These are phyloP conservation scores for Castanospermum australe DNA, from an alignment of 306 rosid genomes.

Conservation along the genomic window DNA sequence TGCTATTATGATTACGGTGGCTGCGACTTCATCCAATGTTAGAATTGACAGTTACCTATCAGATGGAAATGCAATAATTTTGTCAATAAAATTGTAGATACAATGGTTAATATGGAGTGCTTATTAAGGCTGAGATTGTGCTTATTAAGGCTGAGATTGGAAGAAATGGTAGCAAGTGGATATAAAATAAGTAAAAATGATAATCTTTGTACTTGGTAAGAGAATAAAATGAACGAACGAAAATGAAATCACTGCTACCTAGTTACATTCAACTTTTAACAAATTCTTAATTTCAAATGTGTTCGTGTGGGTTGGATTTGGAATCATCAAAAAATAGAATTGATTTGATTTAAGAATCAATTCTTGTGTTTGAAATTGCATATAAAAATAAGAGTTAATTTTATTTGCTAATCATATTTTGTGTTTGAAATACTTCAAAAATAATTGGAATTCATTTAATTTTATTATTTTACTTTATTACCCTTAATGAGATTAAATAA, in stretches of 20 bases:
- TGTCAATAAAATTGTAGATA: not conserved
- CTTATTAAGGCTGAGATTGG: not conserved
- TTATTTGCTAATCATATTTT: no score
- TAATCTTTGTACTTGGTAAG: not conserved
- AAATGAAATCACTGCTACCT: not conserved
- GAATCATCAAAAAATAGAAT: no score
- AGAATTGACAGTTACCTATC: not conserved
- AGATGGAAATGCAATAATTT: not conserved
- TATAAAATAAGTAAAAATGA: not conserved
- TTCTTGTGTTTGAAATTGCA: no score
- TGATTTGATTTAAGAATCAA: no score
- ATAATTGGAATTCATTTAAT: no score
- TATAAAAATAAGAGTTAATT: no score
- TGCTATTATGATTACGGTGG: constrained; percentile 7
- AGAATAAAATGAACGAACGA: no score
- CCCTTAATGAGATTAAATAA: no score
- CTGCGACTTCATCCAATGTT: not conserved
- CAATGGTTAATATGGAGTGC: not conserved
- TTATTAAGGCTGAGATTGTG: not conserved
- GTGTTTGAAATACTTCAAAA: no score
- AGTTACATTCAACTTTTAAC: not conserved
- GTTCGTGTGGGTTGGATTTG: no score
- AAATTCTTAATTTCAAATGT: not conserved
- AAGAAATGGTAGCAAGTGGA: not conserved
- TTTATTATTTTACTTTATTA: no score